Evolutionary conservation across 768 basidiomycete species (phyloP), one percentile per base, ranked within the genome.

Genomic region (Mycena filopes): DNA sequence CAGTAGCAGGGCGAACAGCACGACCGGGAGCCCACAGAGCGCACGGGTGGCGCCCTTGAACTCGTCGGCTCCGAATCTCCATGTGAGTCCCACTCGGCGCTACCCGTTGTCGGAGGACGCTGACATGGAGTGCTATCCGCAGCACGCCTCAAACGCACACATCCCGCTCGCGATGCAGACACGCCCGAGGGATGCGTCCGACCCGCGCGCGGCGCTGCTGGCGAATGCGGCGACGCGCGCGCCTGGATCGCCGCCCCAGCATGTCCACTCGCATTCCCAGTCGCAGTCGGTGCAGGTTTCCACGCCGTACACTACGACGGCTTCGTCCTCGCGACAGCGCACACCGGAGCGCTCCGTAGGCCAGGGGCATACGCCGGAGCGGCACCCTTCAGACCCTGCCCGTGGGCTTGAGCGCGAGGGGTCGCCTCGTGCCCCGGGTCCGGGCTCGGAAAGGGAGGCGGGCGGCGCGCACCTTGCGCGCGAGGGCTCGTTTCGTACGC

Each of bases 151-250:
- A 12, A 69, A 65, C 46, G 40, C 67, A 11, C 67, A 69, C 50
- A 69, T 69, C 29, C 67, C 67, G 9, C 55, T 69, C 16, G 67
- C 67, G 10, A 69, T 69, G 63, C 67, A 65, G 55, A 46, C 58
- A 11, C 54, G 67, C 16, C 49, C 63, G 25, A 47, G 67, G 10
- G 49, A 68, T 12, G 28, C 41, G 41, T 69, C 67, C 25, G 67
- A 65, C 48, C 60, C 67, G 20, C 64, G 42, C 6, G 41, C 61
- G 13, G 60, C 49, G 38, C 50, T 69, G 10, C 63, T 69, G 6
- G 60, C 56, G 1, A 28, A 55, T 0, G 68, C 68, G 9, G 68
- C 68, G 25, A 28, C 60, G 15, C 68, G 64, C 12, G 60, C 64
- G 4, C 63, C 60, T 1, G 68, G 64, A 31, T 68, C 63, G 7